These are phyloP conservation scores for Vigna reflexopilosa DNA, from an alignment of 306 rosid genomes.

Conservation along the genomic window DNA sequence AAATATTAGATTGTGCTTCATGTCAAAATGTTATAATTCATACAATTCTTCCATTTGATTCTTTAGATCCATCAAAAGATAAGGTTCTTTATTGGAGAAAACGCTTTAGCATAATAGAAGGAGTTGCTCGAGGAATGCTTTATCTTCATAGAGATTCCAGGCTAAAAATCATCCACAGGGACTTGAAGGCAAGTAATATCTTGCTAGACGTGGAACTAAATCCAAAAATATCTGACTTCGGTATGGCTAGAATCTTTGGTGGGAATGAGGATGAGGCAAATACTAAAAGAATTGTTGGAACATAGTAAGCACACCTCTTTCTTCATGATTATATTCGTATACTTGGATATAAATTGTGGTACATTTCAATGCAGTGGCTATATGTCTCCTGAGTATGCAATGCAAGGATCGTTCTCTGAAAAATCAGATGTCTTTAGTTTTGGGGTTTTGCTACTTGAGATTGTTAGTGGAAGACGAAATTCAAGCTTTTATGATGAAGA, in stretches of 20 bases:
- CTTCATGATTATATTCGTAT: neutral
- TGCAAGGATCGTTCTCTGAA: no score
- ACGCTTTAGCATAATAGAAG: conserved; percentile 39
- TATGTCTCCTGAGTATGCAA: no score
- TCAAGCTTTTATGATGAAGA: conserved; percentile 38
- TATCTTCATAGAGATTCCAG: conserved; percentile 44
- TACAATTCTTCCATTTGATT: neutral
- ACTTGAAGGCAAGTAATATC: conserved; percentile 44
- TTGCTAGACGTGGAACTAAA: conserved; percentile 33
- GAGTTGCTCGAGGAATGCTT: conserved; percentile 35
- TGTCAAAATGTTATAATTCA: neutral
- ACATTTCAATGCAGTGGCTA: no score
- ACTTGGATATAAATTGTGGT: neutral
- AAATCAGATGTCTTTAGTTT: no score
- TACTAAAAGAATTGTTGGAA: conserved; percentile 39
- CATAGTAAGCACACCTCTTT: conserved; percentile 26
- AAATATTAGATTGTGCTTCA: neutral
- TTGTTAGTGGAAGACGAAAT: conserved; percentile 32
- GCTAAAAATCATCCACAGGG: conserved; percentile 32
- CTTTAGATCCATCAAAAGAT: neutral
- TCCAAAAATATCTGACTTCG: conserved; percentile 46
- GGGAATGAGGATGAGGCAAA: conserved; percentile 32
- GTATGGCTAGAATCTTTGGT: conserved; percentile 37
- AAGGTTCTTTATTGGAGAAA: conserved; percentile 37
- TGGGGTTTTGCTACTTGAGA: no score